Evolutionary conservation across 768 basidiomycete genomes (phyloP), one percentile per base, ranked within the genome.

Genomic region (Mycena alexandri): DNA sequence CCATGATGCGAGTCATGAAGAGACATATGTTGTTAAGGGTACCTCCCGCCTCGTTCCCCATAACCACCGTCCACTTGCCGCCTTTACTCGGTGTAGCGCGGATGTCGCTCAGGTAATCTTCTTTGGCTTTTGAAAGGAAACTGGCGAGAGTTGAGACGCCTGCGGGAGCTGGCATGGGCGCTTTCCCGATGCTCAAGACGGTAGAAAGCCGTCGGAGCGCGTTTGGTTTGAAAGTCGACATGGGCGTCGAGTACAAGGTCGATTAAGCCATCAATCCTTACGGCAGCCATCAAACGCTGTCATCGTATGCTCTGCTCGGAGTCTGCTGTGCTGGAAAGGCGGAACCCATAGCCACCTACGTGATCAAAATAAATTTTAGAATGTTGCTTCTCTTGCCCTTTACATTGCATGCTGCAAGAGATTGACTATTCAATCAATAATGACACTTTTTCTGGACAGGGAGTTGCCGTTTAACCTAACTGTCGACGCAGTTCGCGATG

Each of bases 1-100:
- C 19, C 4, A 38, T 38, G 38, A 13, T 5, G 12, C n/a, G 38
- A 47, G 48, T 38, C 54, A 52, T 48, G 38, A 57, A 43, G 41
- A 36, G 22, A 57, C 13, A 24, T 34, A 21, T 36, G 19, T 42
- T 29, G 21, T 21, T 25, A 56, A 46, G 29, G 58, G 43, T 63
- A 96, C 97, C 97, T 74, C 96, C 96, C 16, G 97, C 95, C 79
- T 99, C 97, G 77, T 99, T 99, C 0, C 97, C 96, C 90, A 96
- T 93, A 0, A 90, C 92, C 7, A 98, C 83, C 0, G 88, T 91
- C 96, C 96, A 99, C 52, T 89, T 86, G 8, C 76, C 70, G 0
- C 82, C 85, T 44, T 84, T 83, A 1, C 81, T 81, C 11, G 79
- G 78, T 19, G 75, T 75, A 1, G 79, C 79, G 25, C 80, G 75